Evolutionary conservation across 2,329 filamentous ascomycete genomes (phyloP), one percentile per base, ranked within the genome.

Genomic region (Echinosphaeria canescens): DNA sequence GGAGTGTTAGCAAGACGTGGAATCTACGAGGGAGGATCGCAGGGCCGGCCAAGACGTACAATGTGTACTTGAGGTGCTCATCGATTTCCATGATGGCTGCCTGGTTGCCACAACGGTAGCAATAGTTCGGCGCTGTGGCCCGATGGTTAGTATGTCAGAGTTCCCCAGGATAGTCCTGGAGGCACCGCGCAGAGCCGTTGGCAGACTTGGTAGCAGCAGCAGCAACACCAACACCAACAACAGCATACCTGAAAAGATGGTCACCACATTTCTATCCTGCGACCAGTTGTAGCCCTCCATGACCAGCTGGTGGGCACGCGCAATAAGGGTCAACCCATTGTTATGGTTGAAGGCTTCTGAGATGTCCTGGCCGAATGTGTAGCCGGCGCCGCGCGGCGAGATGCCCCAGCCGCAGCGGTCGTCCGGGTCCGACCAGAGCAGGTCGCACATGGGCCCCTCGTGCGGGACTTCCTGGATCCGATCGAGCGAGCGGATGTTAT

Each of bases 211-310:
- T n/a, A n/a, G n/a, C n/a, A n/a, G n/a, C n/a, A n/a, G n/a, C n/a
- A n/a, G n/a, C n/a, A n/a, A n/a, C n/a, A n/a, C n/a, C n/a, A n/a
- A n/a, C n/a, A n/a, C n/a, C n/a, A n/a, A n/a, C n/a, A 22, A 25
- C 9, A 36, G 46, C 57, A 36, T 56, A 85, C 79, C 82, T 39
- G 84, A 93, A 59, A 98, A 98, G 44, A 98, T 95, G 20, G 88
- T 98, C 33, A 98, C 88, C 27, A 98, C 88, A 40, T 98, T 95
- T 37, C 85, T 62, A 48, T 95, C 88, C 51, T 95, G 88, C 37
- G 84, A 93, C 88, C 88, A 98, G 50, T 95, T 98, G 54, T 95
- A 98, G 26, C 88, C 88, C 51, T 98, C 88, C 85, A 95, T 98
- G 33, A 98, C 88, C 48, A 98, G 59, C 57, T 98, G 88, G 62